Evolutionary conservation across 176 grass and related monocot genomes (phyloP), one percentile per base, ranked within the genome.

Genomic region (Oryza officinalis): DNA sequence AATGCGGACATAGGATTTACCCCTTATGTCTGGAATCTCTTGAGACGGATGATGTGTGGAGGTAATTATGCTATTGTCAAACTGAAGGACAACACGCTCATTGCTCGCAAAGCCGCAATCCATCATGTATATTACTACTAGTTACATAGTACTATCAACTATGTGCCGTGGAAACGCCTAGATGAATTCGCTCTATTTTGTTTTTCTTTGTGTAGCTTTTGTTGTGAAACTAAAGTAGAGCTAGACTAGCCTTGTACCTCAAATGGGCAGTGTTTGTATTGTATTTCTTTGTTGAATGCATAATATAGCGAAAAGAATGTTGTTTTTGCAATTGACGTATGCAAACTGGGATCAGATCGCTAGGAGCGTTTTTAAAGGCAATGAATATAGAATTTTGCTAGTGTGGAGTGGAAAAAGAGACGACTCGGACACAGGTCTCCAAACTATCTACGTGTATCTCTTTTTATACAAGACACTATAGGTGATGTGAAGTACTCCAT

Each of bases 221-320:
- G 0, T 68, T 40, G 68, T 27, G 60, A 41, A 86, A 80, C 32
- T 60, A 73, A 37, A 52, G 6, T 41, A 80, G 57, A 10, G 14
- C 11, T 31, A 70, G 1, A 63, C 28, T 84, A 84, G 27, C 63
- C 49, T 84, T 66, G 32, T 65, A 10, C 43, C 10, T 1, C 30
- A 4, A 17, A 28, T 31, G 15, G 14, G 17, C 54, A 14, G 20
- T 40, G 50, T 52, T 41, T 77, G 57, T 71, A 54, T 22, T 72
- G 66, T 72, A 54, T 66, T 74, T 80, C 32, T 54, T 71, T 82
- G 27, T 72, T 43, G 3, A 22, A 50, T 37, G 17, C 65, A 63
- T 77, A 77, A 15, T 60, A 23, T 7, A 63, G 30, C 8, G 8
- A 65, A 33, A 80, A 67, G n/a, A 27, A 4, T 63, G 38, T 13